Evolutionary conservation across 2,329 filamentous ascomycete genomes (phyloP).

Genomic region (Arthrinium puccinioides): DNA sequence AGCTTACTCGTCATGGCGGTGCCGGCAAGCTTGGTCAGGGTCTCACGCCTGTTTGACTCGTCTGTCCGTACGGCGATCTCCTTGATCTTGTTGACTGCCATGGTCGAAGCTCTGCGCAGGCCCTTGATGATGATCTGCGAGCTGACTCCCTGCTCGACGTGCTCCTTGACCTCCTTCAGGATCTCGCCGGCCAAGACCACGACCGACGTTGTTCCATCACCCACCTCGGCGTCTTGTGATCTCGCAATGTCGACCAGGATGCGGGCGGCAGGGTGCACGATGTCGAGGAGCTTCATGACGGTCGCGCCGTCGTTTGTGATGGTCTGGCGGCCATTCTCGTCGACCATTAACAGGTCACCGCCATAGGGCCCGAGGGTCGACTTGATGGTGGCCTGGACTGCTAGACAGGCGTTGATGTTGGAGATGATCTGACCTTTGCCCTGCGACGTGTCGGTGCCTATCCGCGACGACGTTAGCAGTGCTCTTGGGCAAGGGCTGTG

Average conservation of each 20-base stretch:
- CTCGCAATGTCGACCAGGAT: constrained; percentile 97
- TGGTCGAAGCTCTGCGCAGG: constrained; percentile 73
- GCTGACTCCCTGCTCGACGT: constrained; percentile 94
- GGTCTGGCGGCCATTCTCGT: constrained; percentile 90
- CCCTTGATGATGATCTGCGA: constrained; percentile 98
- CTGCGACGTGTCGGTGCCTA: constrained; percentile 95
- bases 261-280: constrained; percentile 93
- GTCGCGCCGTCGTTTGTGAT: constrained; percentile 99
- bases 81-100: constrained; percentile 98
- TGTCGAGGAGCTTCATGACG: constrained; percentile 99
- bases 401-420: constrained; percentile 97
- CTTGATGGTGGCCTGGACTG: constrained; percentile 93
- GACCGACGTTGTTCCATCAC: constrained; percentile 95
- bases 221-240: constrained; percentile 98
- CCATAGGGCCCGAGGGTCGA: constrained; percentile 94
- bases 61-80: constrained; percentile 86
- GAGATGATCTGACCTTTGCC: constrained; percentile 94
- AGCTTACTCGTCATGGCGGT: constrained; percentile 99
- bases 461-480: constrained; percentile 4
- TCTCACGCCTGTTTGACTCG: constrained; percentile 79
- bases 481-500: constrained; percentile 12
- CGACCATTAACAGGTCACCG: constrained; percentile 91
- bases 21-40: constrained; percentile 78
- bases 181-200: constrained; percentile 97
- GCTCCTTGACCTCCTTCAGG: constrained; percentile 91